Conservation (phyloP, 306 rosid species). For the Casuarina cunninghamiana region DNA sequence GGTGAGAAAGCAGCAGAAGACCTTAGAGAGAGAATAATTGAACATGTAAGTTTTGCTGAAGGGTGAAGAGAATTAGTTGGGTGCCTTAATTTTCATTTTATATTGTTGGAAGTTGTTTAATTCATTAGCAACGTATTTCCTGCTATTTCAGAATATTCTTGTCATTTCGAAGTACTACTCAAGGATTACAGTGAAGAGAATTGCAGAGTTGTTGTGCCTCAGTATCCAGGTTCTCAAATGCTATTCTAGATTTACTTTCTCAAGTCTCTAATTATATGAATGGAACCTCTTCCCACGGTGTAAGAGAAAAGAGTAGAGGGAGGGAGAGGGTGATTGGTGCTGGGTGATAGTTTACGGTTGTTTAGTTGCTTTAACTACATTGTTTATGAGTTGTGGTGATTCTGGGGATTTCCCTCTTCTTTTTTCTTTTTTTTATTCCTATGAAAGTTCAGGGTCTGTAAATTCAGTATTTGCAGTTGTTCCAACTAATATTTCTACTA, state of each 20-base stretch:
- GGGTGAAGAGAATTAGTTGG: neutral
- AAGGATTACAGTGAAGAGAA: slow-evolving; percentile 63
- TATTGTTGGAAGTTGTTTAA: neutral
- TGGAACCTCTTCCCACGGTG: too few species aligned
- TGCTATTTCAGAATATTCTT: slow-evolving; percentile 69
- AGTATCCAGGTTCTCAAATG: slow-evolving; percentile 64
- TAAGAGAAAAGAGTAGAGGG: too few species aligned
- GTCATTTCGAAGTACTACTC: slow-evolving; percentile 85
- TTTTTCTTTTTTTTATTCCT: neutral
- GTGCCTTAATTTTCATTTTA: slow-evolving; percentile 18
- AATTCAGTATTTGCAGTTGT: slow-evolving; percentile 6
- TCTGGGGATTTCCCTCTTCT: neutral
- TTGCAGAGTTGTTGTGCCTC: slow-evolving; percentile 76
- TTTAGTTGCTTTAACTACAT: too few species aligned
- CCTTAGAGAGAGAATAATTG: slow-evolving; percentile 79
- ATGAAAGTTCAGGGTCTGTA: slow-evolving; percentile 4
- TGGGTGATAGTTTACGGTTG: too few species aligned
- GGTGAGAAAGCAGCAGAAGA: slow-evolving; percentile 88
- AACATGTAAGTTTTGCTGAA: slow-evolving; percentile 58
- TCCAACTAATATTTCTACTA: neutral
- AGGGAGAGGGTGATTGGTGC: too few species aligned
- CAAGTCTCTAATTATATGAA: neutral
- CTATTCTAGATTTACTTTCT: slow-evolving; percentile 14
- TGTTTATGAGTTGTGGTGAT: neutral
- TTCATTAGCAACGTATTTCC: slow-evolving; percentile 17